phyloP scores from a whole-genome alignment of 1,139 yeast genomes.

The Yamadazyma conglobata region DNA sequence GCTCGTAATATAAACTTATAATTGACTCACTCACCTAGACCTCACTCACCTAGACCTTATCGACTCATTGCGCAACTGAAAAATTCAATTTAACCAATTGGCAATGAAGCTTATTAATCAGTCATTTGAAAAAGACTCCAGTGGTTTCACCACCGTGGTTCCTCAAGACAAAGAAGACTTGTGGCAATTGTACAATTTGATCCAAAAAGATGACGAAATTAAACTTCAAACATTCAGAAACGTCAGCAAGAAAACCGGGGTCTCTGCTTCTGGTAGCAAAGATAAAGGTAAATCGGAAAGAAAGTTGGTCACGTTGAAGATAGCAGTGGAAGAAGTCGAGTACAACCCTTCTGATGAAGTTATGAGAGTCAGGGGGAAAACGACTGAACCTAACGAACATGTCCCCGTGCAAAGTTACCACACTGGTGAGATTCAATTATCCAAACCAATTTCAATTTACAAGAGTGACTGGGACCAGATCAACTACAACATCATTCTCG shows the following conservation, averaged over 20 bases:
- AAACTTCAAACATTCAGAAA: conserved; percentile 67
- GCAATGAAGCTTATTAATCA: conserved; percentile 15
- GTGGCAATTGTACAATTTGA: conserved; percentile 81
- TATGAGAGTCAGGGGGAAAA: conserved; percentile 78
- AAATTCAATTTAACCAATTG: too few species aligned
- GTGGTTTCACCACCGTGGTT: conserved; percentile 61
- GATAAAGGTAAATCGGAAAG: conserved; percentile 56
- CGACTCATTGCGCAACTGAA: too few species aligned
- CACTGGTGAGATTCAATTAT: conserved; percentile 76
- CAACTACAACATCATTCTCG: conserved; percentile 60
- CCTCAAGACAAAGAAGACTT: conserved; percentile 92
- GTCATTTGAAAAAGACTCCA: conserved; percentile 45
- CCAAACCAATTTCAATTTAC: conserved; percentile 62
- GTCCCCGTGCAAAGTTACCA: conserved; percentile 86
- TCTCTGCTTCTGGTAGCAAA: conserved; percentile 20
- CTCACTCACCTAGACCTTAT: too few species aligned
- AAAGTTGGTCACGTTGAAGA: conserved; percentile 50
- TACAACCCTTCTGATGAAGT: conserved; percentile 76
- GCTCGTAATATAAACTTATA: background rate
- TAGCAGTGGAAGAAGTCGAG: conserved; percentile 68
- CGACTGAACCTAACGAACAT: conserved; percentile 68
- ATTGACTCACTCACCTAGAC: too few species aligned
- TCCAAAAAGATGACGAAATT: conserved; percentile 73
- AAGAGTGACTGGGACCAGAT: conserved; percentile 83
- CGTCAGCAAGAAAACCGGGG: conserved; percentile 42